Percentiles rank a stretch among this genome's conserved stretches.
Evolutionary conservation across 441 rosid species (phyloP).

Genomic region (Theobroma grandiflorum): DNA sequence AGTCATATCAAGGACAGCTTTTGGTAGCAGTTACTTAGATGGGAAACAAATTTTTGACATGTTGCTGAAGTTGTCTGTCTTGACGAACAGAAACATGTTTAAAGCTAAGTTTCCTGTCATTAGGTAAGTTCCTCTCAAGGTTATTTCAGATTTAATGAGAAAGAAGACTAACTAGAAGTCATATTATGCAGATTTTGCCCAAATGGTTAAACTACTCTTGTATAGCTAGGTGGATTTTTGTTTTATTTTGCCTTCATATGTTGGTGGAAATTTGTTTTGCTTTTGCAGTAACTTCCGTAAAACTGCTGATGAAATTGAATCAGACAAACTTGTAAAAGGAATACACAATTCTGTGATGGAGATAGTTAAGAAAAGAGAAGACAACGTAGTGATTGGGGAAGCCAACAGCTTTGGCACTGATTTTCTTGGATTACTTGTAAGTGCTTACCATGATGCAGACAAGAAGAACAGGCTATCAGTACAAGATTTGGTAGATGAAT

Average conservation of each 20-base stretch:
- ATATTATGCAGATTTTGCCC: background rate
- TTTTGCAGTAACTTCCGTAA: slow-evolving; percentile 36
- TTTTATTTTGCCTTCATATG: background rate
- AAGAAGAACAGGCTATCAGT: slow-evolving; percentile 30
- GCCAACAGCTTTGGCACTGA: slow-evolving; percentile 42
- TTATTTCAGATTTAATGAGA: background rate
- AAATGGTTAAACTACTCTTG: too few species aligned
- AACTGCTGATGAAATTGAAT: slow-evolving; percentile 46
- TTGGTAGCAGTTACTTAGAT: slow-evolving; percentile 50
- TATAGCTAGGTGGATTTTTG: background rate
- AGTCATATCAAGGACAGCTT: slow-evolving; percentile 50
- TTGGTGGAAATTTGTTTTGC: background rate
- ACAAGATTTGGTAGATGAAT: slow-evolving; percentile 51
- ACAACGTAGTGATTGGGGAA: slow-evolving; percentile 31
- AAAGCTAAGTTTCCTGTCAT: slow-evolving; percentile 33
- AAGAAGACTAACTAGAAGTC: too few species aligned
- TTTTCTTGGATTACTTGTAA: slow-evolving; percentile 48
- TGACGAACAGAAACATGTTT: background rate
- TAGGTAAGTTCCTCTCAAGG: slow-evolving; percentile 31
- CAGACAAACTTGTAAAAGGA: slow-evolving; percentile 43
- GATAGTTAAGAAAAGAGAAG: slow-evolving; percentile 52
- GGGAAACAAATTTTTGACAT: slow-evolving; percentile 44
- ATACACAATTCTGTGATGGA: slow-evolving; percentile 40
- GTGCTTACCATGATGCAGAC: slow-evolving; percentile 35
- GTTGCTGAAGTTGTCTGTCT: slow-evolving; percentile 24